Percentiles rank a stretch among this genome's conserved stretches.
phyloP scores from a whole-genome alignment of 345 rosid genomes.

The Syzygium grande region DNA sequence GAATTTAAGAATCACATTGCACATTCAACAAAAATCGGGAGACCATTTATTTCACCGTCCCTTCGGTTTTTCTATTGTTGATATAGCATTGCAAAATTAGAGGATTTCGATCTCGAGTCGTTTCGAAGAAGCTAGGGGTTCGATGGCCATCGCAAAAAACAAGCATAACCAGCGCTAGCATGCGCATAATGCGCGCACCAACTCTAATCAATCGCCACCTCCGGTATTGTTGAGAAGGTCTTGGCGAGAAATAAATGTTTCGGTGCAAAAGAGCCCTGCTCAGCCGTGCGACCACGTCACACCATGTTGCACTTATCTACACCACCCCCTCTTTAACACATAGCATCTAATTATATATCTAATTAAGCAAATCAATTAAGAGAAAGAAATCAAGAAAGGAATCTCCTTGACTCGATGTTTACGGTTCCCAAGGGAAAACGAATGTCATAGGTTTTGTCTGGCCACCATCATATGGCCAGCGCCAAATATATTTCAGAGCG shows the following conservation, averaged over 20 bases:
- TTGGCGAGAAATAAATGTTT: too few species aligned
- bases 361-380: not conserved
- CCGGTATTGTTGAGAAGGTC: too few species aligned
- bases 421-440: not conserved
- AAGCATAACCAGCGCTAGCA: not conserved
- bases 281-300: not conserved
- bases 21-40: not conserved
- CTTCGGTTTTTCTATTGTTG: not conserved
- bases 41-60: not conserved
- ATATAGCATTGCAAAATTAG: not conserved
- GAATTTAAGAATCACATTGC: not conserved
- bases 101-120: not conserved
- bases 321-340: not conserved
- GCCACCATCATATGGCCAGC: not conserved
- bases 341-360: not conserved
- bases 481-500: not conserved
- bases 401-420: not conserved
- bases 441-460: not conserved
- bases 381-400: not conserved
- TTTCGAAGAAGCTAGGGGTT: not conserved
- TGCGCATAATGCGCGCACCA: not conserved
- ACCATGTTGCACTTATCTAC: not conserved
- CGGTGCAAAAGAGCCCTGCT: not conserved
- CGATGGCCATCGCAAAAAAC: not conserved
- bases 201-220: not conserved